These are phyloP conservation scores for Jatropha multifida DNA, from an alignment of 441 rosid genomes.

Conservation along the genomic window DNA sequence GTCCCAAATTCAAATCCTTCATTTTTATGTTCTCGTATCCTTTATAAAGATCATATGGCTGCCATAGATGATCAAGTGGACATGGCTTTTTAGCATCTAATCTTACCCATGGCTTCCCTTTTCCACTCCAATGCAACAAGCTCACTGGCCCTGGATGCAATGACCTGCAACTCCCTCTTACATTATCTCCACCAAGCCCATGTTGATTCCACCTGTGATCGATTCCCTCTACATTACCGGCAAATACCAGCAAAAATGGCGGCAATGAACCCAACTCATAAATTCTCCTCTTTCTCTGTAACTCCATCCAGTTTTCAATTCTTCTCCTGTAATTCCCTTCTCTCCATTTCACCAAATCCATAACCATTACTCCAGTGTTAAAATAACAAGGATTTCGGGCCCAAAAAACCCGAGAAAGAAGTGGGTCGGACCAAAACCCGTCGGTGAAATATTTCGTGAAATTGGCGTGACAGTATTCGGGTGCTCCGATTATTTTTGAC, in stretches of 20 bases:
- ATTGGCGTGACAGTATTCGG: conserved; percentile 86
- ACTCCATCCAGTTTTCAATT: conserved; percentile 83
- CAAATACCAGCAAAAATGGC: conserved; percentile 81
- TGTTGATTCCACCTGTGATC: conserved; percentile 95
- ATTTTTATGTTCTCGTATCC: conserved; percentile 21
- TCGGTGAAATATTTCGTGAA: conserved; percentile 81
- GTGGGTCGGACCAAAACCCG: conserved; percentile 77
- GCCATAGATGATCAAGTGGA: conserved; percentile 76
- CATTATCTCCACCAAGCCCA: conserved; percentile 90
- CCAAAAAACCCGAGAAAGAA: conserved; percentile 49
- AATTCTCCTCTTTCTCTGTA: conserved; percentile 71
- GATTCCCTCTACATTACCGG: conserved; percentile 71
- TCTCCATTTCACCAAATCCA: conserved; percentile 84
- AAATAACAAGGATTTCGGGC: conserved; percentile 62
- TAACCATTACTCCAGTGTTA: conserved; percentile 94
- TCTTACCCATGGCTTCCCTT: conserved; percentile 94
- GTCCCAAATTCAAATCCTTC: conserved; percentile 28
- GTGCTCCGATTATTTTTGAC: conserved; percentile 75
- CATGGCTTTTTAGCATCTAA: conserved; percentile 74
- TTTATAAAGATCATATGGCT: conserved; percentile 68
- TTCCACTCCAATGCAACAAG: conserved; percentile 95
- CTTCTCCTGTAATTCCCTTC: conserved; percentile 64
- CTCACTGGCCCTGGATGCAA: conserved; percentile 88
- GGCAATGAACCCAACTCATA: conserved; percentile 92
- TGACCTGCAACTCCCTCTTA: conserved; percentile 77